Conservation (phyloP, 108 stramenopile species). For the Mediolabrus comicus region DNA sequence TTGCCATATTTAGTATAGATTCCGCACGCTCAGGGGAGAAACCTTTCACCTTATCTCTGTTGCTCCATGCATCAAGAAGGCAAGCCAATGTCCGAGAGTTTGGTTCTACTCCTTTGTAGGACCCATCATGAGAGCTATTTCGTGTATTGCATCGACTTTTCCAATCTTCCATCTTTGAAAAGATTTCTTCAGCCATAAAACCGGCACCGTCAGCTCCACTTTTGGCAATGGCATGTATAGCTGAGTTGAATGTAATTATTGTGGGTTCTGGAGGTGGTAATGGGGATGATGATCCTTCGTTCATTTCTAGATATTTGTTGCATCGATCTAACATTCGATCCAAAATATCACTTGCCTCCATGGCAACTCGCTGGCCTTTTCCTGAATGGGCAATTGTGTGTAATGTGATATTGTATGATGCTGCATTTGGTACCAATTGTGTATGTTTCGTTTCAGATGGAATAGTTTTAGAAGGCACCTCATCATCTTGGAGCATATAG, state of each 20-base stretch:
- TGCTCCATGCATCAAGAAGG: conserved; percentile 53
- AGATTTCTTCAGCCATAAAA: conserved; percentile 37
- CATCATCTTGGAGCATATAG: conserved; percentile 6
- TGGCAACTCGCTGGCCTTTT: conserved; percentile 5
- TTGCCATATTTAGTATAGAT: conserved; percentile 21
- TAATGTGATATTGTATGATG: conserved; percentile 35
- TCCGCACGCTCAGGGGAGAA: conserved; percentile 28
- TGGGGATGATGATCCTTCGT: not conserved
- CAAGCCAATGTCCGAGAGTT: conserved; percentile 44
- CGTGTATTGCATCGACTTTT: conserved; percentile 18
- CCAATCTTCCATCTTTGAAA: conserved; percentile 47
- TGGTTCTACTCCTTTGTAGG: conserved; percentile 32
- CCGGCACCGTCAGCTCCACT: conserved; percentile 45
- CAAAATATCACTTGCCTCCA: conserved; percentile 12
- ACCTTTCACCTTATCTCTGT: conserved; percentile 7
- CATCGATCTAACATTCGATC: conserved; percentile 38
- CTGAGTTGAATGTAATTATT: conserved; percentile 56
- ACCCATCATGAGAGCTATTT: not conserved
- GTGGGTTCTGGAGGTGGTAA: conserved; percentile 42
- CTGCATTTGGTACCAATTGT: conserved; percentile 28
- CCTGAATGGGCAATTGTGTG: conserved; percentile 30
- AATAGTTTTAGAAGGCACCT: not conserved
- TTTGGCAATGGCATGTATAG: conserved; percentile 55
- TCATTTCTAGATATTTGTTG: not conserved
- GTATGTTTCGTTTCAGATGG: not conserved